phyloP scores from a whole-genome alignment of 257 asterid genomes.

The Scutellaria galericulata region DNA sequence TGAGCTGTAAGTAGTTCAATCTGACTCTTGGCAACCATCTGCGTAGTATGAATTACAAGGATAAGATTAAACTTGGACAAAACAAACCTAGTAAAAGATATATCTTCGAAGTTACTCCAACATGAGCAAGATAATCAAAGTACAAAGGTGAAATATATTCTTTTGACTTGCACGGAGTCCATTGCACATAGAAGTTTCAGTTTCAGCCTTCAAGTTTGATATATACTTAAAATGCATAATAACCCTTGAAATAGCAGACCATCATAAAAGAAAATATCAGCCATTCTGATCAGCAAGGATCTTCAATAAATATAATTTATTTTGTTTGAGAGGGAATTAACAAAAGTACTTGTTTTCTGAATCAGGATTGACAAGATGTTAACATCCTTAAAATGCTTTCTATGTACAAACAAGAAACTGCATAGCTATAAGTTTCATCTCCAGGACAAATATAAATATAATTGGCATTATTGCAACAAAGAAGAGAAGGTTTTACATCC shows the following conservation, averaged over 20 bases:
- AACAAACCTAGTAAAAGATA: neutral
- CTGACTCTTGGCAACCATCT: constrained; percentile 76
- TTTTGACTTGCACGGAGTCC: neutral
- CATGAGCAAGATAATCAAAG: constrained; percentile 9
- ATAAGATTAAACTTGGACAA: neutral
- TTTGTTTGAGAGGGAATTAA: constrained; percentile 4
- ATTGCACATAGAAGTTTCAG: neutral
- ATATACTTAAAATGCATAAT: neutral
- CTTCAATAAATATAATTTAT: neutral
- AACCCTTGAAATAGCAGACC: neutral
- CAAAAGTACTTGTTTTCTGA: constrained; percentile 7
- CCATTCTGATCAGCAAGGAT: constrained; percentile 1
- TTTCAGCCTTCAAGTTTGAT: neutral
- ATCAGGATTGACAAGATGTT: constrained; percentile 17
- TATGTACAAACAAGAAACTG: neutral
- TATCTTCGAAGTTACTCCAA: constrained; percentile 9
- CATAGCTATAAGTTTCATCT: neutral
- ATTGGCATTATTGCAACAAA: neutral
- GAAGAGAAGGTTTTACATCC: constrained; percentile 13
- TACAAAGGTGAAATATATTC: neutral
- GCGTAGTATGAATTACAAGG: constrained; percentile 25
- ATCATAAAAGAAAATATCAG: neutral
- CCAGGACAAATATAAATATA: neutral
- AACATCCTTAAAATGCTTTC: neutral
- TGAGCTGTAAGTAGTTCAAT: constrained; percentile 79